phyloP scores from a whole-genome alignment of 1,284 basidiomycete species.

The Tilletia setariae region DNA sequence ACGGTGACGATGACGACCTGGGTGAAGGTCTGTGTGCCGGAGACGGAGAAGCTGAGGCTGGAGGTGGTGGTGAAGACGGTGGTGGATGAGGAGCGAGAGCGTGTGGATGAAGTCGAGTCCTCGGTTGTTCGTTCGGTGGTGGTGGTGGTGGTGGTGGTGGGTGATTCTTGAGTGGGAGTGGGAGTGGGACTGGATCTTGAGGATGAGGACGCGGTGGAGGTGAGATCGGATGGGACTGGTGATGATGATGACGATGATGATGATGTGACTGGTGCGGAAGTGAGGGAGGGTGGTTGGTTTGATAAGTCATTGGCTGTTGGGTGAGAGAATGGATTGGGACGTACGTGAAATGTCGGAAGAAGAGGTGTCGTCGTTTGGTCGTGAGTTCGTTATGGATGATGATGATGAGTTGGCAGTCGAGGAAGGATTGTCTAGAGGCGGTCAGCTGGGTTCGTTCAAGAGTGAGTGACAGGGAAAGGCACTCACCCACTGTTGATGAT shows the following conservation, averaged over 20 bases:
- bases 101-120: constrained; percentile 20
- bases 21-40: constrained; percentile 28
- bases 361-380: neutral
- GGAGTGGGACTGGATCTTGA: neutral
- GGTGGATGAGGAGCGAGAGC: constrained; percentile 20
- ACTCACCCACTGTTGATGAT: constrained; percentile 5
- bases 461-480: neutral
- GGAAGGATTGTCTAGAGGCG: no score
- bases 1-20: constrained; percentile 29
- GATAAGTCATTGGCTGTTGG: no score
- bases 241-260: neutral
- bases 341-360: neutral
- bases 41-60: constrained; percentile 29
- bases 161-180: neutral
- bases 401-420: neutral
- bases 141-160: neutral
- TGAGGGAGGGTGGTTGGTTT: no score
- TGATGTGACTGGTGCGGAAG: neutral
- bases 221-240: neutral
- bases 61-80: constrained; percentile 21
- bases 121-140: neutral
- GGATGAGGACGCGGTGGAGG: constrained; percentile 1
- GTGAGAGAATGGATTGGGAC: no score
- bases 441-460: no score
- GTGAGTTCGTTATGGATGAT: neutral